phyloP scores from a whole-genome alignment of 2,329 filamentous ascomycete species.

The Ophioceras dolichostomum region DNA sequence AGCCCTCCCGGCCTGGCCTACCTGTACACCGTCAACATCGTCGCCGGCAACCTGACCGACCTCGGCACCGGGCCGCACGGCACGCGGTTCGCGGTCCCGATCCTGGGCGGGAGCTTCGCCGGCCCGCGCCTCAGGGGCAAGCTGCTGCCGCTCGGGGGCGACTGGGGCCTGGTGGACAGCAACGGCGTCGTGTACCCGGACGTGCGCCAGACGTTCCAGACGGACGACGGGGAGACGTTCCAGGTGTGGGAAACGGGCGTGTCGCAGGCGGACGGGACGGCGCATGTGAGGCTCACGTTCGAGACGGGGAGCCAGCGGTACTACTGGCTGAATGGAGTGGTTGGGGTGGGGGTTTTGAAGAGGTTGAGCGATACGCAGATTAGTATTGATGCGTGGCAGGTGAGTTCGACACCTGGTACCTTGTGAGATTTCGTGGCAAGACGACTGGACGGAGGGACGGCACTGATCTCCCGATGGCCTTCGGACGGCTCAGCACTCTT shows the following conservation, averaged over 20 bases:
- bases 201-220: conserved; percentile 2
- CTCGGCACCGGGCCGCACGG: neutral
- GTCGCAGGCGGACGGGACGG: neutral
- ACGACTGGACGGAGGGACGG: no score
- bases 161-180: conserved; percentile 1
- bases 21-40: conserved; percentile 2
- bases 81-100: neutral
- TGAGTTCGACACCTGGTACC: no score
- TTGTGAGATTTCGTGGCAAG: no score
- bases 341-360: neutral
- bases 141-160: neutral
- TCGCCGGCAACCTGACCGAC: neutral
- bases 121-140: neutral
- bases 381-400: conserved; percentile 1
- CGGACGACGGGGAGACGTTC: conserved; percentile 1
- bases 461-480: no score
- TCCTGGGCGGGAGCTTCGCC: neutral
- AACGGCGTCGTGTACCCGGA: neutral
- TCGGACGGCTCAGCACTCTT: no score
- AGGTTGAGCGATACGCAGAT: neutral
- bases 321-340: conserved; percentile 1
- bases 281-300: neutral
- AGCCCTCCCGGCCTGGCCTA: no score
- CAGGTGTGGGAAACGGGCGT: neutral
- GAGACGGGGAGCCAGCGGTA: neutral